phyloP scores from a whole-genome alignment of 768 basidiomycete genomes.

The Boletus vinaceobasis region DNA sequence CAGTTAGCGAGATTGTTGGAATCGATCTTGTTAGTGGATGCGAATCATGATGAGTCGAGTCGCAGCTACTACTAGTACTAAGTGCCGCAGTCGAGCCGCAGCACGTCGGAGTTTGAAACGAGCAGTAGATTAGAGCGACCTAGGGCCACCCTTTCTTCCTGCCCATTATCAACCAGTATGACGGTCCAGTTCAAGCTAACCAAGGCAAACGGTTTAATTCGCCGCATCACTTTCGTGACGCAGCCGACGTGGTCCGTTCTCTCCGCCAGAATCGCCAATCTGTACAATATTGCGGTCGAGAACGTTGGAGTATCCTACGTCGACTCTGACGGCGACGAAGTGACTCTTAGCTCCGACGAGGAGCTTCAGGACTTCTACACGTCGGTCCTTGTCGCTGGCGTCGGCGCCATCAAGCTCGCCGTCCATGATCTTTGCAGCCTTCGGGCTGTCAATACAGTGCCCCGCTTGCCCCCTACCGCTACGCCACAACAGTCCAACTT shows the following conservation, averaged over 20 bases:
- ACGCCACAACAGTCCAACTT: slow-evolving; percentile 36
- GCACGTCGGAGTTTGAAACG: slow-evolving; percentile 45
- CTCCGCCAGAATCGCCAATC: slow-evolving; percentile 48
- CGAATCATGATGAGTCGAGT: background rate
- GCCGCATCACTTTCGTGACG: slow-evolving; percentile 52
- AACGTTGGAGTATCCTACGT: slow-evolving; percentile 67
- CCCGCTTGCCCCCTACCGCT: slow-evolving; percentile 32
- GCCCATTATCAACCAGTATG: slow-evolving; percentile 34
- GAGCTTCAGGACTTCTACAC: slow-evolving; percentile 74
- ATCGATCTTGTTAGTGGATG: background rate
- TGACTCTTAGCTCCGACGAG: slow-evolving; percentile 72
- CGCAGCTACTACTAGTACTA: background rate
- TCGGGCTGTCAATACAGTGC: slow-evolving; percentile 33
- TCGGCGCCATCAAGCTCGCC: slow-evolving; percentile 49
- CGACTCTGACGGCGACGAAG: slow-evolving; percentile 70
- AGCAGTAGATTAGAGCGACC: slow-evolving; percentile 11
- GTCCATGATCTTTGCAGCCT: slow-evolving; percentile 54
- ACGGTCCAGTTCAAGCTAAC: slow-evolving; percentile 63
- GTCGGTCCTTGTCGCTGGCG: slow-evolving; percentile 24
- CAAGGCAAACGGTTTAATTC: slow-evolving; percentile 53
- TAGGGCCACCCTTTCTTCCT: slow-evolving; percentile 4
- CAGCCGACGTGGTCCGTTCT: slow-evolving; percentile 57
- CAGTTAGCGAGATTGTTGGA: background rate
- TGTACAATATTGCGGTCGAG: slow-evolving; percentile 55
- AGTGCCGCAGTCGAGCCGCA: slow-evolving; percentile 29